Base-by-base conservation (phyloP, 2,329 filamentous ascomycete species). In the Pleomassaria siparia region DNA sequence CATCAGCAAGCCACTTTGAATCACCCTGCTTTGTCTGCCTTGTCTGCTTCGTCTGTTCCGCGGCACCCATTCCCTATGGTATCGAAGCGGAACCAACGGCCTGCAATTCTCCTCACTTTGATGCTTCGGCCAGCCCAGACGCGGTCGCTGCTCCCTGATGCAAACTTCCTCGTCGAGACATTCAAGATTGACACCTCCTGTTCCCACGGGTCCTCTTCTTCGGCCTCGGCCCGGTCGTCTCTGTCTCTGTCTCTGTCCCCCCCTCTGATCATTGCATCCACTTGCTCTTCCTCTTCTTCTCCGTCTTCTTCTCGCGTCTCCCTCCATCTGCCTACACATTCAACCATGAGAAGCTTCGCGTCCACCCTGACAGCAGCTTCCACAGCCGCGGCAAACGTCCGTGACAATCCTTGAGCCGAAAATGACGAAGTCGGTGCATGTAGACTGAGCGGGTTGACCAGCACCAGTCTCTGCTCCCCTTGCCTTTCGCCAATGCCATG, bases 391-490 rank as follows among this genome's bases (percentile, higher is more conserved):
- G 87, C 78, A n/a, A 83, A 75, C 1, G 84, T 85, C 47, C 78
- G 77, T 16, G 81, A 78, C 11, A 91, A 66, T 0, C 87, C 88
- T 68, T 91, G 88, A 0, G 84, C 86, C 42, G 86, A 90, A 81
- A 87, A 91, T 50, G 88, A 85, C 52, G 83, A 83, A 0, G 85
- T 87, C 44, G 81, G 77, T 20, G 81, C 78, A 64, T 91, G 88
- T 33, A 88, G 67, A 16, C 78, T 73, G 13, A 91, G 62, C 33
- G 87, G 76, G 42, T 86, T 84, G 57, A 89, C 86, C 1, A 88
- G 70, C 1, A 89, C 66, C 2, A 90, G 77, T 65, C 53, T 58
- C 41, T 58, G 37, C n/a, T 36, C 25, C 11, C 29, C 32, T 11
- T 22, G 22, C 6, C 20, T 40, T 39, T 46, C 43, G 40, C 42